A percentile compares a stretch with the other conserved stretches of the same genome.
Conservation (phyloP, 2,329 filamentous ascomycete genomes). For the Fusarium lyarnte region DNA sequence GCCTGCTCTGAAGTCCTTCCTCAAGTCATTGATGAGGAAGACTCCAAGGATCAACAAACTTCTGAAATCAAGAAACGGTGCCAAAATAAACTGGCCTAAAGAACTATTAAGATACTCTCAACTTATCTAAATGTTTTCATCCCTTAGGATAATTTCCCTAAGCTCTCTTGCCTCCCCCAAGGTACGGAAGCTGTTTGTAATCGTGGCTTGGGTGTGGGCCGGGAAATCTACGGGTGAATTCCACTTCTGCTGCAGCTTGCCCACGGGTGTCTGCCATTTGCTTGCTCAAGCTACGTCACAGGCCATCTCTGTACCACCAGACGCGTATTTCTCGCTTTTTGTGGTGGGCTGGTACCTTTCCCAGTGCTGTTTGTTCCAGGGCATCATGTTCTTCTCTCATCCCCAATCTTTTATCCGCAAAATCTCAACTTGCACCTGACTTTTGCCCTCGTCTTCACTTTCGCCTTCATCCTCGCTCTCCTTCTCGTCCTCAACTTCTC, state of each 20-base stretch:
- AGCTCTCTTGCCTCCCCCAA: too few species aligned
- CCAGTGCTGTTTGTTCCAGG: accelerated
- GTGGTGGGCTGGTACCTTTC: accelerated
- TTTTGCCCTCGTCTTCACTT: background rate
- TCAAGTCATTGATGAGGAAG: too few species aligned
- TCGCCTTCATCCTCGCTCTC: background rate
- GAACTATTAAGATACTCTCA: too few species aligned
- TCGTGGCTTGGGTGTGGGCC: background rate
- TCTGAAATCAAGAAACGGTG: too few species aligned
- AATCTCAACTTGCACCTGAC: background rate
- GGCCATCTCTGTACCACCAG: accelerated
- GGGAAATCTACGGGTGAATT: background rate
- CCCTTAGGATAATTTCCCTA: too few species aligned
- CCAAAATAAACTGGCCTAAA: too few species aligned
- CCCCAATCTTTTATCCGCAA: background rate
- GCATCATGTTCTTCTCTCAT: too few species aligned
- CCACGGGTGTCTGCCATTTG: background rate
- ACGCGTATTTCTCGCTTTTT: accelerated
- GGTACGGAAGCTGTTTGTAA: background rate
- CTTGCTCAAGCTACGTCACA: background rate
- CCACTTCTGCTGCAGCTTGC: background rate
- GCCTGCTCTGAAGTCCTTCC: too few species aligned
- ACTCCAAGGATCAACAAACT: too few species aligned
- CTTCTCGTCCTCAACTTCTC: background rate
- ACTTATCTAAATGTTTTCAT: too few species aligned